Evolutionary conservation across 2,329 filamentous ascomycete species (phyloP), one percentile per base, ranked within the genome.

Genomic region (Claviceps quebecensis): DNA sequence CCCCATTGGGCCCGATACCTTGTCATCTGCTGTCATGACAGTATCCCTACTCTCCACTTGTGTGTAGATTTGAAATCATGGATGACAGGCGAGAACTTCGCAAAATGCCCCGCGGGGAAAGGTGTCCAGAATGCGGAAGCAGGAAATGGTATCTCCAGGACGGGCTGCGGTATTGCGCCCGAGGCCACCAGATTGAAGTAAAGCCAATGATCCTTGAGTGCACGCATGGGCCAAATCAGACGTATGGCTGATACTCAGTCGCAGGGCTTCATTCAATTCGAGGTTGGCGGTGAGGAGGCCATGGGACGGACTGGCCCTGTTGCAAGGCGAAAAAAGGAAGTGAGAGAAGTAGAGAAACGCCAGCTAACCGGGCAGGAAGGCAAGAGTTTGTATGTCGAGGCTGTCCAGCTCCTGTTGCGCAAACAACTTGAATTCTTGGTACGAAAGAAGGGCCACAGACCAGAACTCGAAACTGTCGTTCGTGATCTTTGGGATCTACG

Each of bases 401-500:
- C 81, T 56, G 78, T 94, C 53, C 91, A 97, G 66, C 72, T 95
- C 36, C 76, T 97, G 47, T 70, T 98, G 29, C 81, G 89, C 63
- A 87, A 85, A 61, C 91, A 97, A 69, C 70, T 87, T 16, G 69
- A 78, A 61, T 90, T 84, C 74, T 72, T 97, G 34, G 71, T 95
- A 14, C 70, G 77, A 22, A 70, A 74, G 5, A 81, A 82, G 62
- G 76, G 77, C 0, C 75, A 93, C 47, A 82, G 84, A 1, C 65
- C 72, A 4, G 84, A 95, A 59, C 73, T 96, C 13, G 88, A 95
- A 72, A 82, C 72, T 7, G 73, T 95, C 9, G 81, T 94, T 5
- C 80, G 82, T 53, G 89, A 95, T 63, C 75, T 98, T 14, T 98
- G 93, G 91, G 75, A 83, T 49, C 69, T 96, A 48, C 79, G 87